Percentiles rank a stretch among this genome's conserved stretches.
Conservation (phyloP, 192 early-diverging fungal species). For the Entomortierella beljakovae region DNA sequence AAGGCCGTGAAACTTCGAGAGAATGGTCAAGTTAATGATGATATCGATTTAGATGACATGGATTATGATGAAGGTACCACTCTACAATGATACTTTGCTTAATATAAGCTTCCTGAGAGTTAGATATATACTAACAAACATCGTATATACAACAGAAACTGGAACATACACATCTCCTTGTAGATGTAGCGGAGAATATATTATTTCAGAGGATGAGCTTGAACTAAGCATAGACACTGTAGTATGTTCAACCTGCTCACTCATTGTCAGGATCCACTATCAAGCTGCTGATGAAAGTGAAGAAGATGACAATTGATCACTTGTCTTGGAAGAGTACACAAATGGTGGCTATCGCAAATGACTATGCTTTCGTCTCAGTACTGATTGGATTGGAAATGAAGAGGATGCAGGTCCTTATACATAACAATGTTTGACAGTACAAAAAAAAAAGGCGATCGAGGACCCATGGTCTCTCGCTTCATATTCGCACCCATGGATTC, state of each 20-base stretch:
- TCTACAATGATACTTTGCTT: too few species aligned
- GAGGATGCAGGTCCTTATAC: too few species aligned
- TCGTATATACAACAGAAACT: conserved; percentile 14
- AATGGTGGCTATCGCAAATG: not conserved
- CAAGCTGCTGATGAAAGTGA: conserved; percentile 62
- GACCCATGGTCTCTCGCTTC: too few species aligned
- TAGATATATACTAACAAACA: not conserved
- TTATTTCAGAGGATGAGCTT: conserved; percentile 72
- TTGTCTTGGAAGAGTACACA: too few species aligned
- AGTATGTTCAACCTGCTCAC: conserved; percentile 74
- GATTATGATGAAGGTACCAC: conserved; percentile 66
- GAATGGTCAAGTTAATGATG: conserved; percentile 73
- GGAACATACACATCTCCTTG: conserved; percentile 65
- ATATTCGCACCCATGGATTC: too few species aligned
- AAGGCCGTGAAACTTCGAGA: conserved; percentile 52
- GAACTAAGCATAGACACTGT: conserved; percentile 72
- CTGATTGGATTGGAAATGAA: too few species aligned
- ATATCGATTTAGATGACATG: conserved; percentile 88
- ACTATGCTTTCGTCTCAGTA: not conserved
- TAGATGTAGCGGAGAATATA: conserved; percentile 74
- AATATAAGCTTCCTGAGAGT: not conserved
- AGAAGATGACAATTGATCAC: conserved; percentile 16
- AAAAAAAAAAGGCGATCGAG: too few species aligned
- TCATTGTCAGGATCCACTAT: conserved; percentile 77
- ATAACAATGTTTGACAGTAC: too few species aligned